phyloP scores from a whole-genome alignment of 148 eudicot species.

The Polygonum maritimum region DNA sequence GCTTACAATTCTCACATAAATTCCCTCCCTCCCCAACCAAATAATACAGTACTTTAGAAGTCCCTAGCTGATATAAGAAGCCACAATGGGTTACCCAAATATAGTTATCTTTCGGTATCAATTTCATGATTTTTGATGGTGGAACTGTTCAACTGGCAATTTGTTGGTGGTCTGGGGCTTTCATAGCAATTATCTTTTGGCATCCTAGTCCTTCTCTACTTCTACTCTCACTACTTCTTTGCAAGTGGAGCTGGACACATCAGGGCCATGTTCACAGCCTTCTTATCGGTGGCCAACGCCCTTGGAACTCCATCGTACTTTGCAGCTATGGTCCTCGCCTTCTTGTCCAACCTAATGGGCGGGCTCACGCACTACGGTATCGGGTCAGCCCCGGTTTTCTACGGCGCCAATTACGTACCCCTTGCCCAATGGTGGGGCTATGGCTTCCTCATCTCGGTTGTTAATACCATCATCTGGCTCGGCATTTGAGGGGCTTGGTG shows the following conservation, averaged over 20 bases:
- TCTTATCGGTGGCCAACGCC: constrained; percentile 89
- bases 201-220: constrained; percentile 84
- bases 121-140: too few species aligned
- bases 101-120: neutral
- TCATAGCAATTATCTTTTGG: constrained; percentile 94
- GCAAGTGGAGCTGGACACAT: constrained; percentile 99
- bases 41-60: too few species aligned
- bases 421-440: constrained; percentile 96
- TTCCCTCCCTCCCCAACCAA: too few species aligned
- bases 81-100: too few species aligned
- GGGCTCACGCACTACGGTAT: constrained; percentile 96
- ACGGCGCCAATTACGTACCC: constrained; percentile 90
- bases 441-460: constrained; percentile 73
- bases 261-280: constrained; percentile 98
- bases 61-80: too few species aligned
- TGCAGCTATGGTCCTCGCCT: constrained; percentile 81
- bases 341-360: constrained; percentile 94
- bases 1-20: too few species aligned
- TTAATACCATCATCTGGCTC: constrained; percentile 87
- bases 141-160: constrained; percentile 29
- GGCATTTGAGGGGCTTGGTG: constrained; percentile 97
- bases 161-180: constrained; percentile 95
- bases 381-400: constrained; percentile 93
- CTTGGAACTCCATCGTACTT: constrained; percentile 81
- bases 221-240: constrained; percentile 95